phyloP scores from a whole-genome alignment of 2,329 filamentous ascomycete genomes.

The Didymella segeticola region DNA sequence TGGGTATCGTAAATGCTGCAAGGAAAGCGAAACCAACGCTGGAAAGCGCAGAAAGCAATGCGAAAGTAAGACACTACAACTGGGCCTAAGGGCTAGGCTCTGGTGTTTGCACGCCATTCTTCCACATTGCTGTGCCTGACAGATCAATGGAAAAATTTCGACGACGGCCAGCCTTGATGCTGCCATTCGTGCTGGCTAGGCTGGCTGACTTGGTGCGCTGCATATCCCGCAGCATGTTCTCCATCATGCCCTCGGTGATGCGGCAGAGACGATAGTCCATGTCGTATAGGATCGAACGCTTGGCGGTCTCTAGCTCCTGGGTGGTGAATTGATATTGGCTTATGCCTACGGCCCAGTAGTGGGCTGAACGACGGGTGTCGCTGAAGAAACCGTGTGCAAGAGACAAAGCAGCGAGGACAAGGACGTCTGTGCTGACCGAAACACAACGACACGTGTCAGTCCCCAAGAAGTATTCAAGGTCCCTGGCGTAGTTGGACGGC shows the following conservation, averaged over 20 bases:
- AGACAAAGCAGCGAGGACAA: slow-evolving; percentile 46
- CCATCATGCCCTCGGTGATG: slow-evolving; percentile 44
- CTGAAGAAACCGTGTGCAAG: slow-evolving; percentile 45
- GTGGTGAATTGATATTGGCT: slow-evolving; percentile 32
- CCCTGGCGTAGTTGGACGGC: slow-evolving; percentile 23
- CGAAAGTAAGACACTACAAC: slow-evolving; percentile 1
- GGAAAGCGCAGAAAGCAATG: neutral
- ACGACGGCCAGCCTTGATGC: slow-evolving; percentile 23
- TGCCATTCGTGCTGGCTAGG: slow-evolving; percentile 5
- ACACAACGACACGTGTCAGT: slow-evolving; percentile 24
- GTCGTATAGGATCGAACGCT: slow-evolving; percentile 43
- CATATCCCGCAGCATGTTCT: slow-evolving; percentile 41
- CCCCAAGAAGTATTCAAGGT: slow-evolving; percentile 22
- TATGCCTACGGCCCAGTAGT: slow-evolving; percentile 44
- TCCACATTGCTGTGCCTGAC: slow-evolving; percentile 40
- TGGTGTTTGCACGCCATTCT: slow-evolving; percentile 45
- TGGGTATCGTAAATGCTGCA: slow-evolving; percentile 29
- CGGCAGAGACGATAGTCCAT: slow-evolving; percentile 48
- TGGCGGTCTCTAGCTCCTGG: slow-evolving; percentile 43
- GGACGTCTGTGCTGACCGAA: slow-evolving; percentile 39
- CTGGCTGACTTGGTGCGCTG: slow-evolving; percentile 20
- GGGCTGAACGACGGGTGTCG: slow-evolving; percentile 38
- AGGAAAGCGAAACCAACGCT: slow-evolving; percentile 9
- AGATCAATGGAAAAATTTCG: slow-evolving; percentile 37
- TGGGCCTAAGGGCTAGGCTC: slow-evolving; percentile 46